A percentile compares a stretch with the other conserved stretches of the same genome.
These are phyloP conservation scores for Lactarius psammicola DNA, from an alignment of 768 basidiomycete genomes.

Conservation along the genomic window DNA sequence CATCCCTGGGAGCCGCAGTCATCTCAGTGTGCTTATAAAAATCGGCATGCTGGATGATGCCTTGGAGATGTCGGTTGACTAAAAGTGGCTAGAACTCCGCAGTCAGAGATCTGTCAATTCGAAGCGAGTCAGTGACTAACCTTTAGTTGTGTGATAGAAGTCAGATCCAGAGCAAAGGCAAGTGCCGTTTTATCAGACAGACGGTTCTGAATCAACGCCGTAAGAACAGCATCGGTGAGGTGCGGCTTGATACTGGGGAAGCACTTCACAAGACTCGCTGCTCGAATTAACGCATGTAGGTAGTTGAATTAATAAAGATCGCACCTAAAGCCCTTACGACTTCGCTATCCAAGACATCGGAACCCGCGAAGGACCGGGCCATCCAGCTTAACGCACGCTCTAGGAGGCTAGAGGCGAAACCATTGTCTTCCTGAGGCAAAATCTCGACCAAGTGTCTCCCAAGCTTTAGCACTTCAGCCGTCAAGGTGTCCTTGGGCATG, in stretches of 20 bases:
- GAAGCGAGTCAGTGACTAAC: slow-evolving; percentile 39
- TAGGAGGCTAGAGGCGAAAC: slow-evolving; percentile 11
- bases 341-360: slow-evolving; percentile 6
- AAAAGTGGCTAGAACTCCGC: slow-evolving; percentile 50
- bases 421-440: slow-evolving; percentile 15
- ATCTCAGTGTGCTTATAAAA: slow-evolving; percentile 50
- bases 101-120: neutral
- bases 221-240: slow-evolving; percentile 69
- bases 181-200: slow-evolving; percentile 41
- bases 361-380: slow-evolving; percentile 16
- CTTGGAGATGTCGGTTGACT: slow-evolving; percentile 77
- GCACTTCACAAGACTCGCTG: slow-evolving; percentile 33
- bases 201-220: slow-evolving; percentile 59
- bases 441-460: slow-evolving; percentile 6
- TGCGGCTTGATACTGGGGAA: slow-evolving; percentile 41
- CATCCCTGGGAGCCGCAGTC: slow-evolving; percentile 40
- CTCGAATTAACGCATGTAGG: neutral
- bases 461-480: slow-evolving; percentile 4
- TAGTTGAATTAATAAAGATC: neutral
- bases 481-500: slow-evolving; percentile 13
- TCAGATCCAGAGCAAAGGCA: slow-evolving; percentile 34
- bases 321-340: slow-evolving; percentile 17
- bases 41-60: slow-evolving; percentile 64
- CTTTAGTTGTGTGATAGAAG: slow-evolving; percentile 48
- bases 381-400: slow-evolving; percentile 9